Percentiles rank a stretch among this genome's conserved stretches.
These are phyloP conservation scores for Nannizzia gypsea DNA, from an alignment of 2,329 filamentous ascomycete genomes.

Conservation along the genomic window DNA sequence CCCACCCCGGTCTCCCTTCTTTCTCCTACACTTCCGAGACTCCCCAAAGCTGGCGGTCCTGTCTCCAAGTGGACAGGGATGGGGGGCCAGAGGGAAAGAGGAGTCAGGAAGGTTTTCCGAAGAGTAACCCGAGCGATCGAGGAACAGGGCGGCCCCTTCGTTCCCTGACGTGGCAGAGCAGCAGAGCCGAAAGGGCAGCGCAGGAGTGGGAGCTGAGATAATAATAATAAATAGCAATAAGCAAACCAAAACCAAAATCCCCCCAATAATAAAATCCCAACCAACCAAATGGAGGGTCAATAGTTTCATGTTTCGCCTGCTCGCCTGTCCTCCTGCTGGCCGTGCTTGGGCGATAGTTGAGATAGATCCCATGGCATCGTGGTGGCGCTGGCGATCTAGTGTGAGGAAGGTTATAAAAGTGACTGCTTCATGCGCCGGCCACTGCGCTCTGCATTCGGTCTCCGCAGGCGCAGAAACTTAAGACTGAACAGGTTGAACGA, in stretches of 20 bases:
- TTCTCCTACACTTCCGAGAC: neutral
- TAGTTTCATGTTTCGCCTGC: conserved; percentile 4
- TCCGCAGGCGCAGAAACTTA: neutral
- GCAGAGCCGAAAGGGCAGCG: no score
- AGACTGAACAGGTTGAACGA: neutral
- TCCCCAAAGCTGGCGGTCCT: neutral
- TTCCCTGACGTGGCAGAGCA: conserved; percentile 4
- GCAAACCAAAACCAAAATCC: no score
- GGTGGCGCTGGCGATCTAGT: neutral
- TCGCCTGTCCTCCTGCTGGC: neutral
- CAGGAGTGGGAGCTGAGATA: neutral
- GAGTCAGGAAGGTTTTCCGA: conserved; percentile 1
- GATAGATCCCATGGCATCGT: neutral
- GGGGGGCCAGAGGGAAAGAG: conserved; percentile 1
- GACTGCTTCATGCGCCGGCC: neutral
- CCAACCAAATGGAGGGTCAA: conserved; percentile 1
- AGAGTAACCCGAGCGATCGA: conserved; percentile 4
- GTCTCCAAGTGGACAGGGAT: neutral
- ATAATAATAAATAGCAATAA: conserved; percentile 2
- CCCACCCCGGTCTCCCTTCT: neutral
- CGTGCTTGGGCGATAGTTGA: neutral
- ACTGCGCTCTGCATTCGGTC: neutral
- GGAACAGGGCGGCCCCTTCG: neutral
- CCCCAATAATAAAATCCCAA: neutral
- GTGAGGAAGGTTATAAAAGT: neutral